Base-by-base conservation (phyloP, 345 rosid species). In the Draba incana region DNA sequence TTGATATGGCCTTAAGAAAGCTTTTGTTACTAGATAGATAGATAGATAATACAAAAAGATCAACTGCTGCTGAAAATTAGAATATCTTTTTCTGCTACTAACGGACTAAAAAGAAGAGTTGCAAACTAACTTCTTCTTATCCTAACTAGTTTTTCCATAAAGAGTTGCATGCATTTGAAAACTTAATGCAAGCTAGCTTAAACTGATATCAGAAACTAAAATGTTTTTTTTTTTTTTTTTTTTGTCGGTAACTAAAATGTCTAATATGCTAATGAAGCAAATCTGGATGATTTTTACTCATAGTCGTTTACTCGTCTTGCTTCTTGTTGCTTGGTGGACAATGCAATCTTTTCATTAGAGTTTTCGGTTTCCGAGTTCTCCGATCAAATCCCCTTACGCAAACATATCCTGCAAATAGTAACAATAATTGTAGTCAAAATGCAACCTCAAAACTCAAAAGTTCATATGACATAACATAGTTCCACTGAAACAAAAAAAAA, bases 351-450 rank as follows among this genome's bases (percentile, higher is more conserved):
- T 84, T 85, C 57, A 70, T 66, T 48, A 90, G 80, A 6, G 88
- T 87, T 7, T 82, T 76, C 10, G 97, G 83, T 24, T 82, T 94
- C 28, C 90, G 65, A 27, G 69, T 64, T 66, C 78, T 53, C 47
- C 79, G 75, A 68, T 93, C 94, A 46, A 93, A 90, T 61, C 94
- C 98, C 57, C 98, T 79, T 28, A 93, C 90, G 57, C 97, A 93
- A 38, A 93, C 90, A 75, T 78, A 93, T 57, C 97, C 97, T 92
- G 92, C 81, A 79, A 62, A 66, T 27, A 14, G 53, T 13, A 35
- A 35, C 39, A 35, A 35, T 44, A 57, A 2, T 41, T 13, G 1
- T 31, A 42, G 45, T 42, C 15, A 42, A 67, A 13, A 58, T 58
- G 14, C 51, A 49, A 27, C 14, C 20, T 4, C 50, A 14, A 41